Conservation (phyloP, 352 stramenopile species). For the Phytopythium mirpurense region DNA sequence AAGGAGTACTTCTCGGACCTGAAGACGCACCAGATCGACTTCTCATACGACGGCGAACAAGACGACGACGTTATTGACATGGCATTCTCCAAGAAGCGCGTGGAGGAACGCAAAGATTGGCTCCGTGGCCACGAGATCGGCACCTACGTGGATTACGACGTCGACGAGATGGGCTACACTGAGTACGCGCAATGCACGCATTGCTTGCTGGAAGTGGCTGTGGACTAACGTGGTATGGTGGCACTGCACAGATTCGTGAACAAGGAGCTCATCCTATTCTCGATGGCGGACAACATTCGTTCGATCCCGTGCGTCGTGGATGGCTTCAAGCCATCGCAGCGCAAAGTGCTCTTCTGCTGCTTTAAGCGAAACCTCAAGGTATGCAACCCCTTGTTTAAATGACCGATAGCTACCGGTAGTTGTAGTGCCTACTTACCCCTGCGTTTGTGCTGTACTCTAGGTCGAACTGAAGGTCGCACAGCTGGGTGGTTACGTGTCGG, state of each 20-base stretch:
- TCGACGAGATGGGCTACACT: slow-evolving; percentile 91
- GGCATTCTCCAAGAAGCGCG: slow-evolving; percentile 96
- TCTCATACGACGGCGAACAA: slow-evolving; percentile 89
- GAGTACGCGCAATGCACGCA: slow-evolving; percentile 62
- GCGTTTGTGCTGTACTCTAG: slow-evolving; percentile 14
- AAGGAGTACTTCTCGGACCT: slow-evolving; percentile 98
- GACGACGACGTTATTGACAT: slow-evolving; percentile 94
- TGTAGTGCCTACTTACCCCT: slow-evolving; percentile 7
- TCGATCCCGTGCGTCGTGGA: slow-evolving; percentile 95
- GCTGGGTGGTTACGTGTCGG: slow-evolving; percentile 95
- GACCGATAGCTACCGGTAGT: slow-evolving; percentile 1
- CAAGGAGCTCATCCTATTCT: slow-evolving; percentile 99
- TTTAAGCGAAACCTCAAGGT: slow-evolving; percentile 98
- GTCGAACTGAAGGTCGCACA: slow-evolving; percentile 91
- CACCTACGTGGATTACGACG: slow-evolving; percentile 90
- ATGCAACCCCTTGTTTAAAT: slow-evolving; percentile 24
- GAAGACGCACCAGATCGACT: slow-evolving; percentile 91
- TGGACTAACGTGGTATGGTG: slow-evolving; percentile 1
- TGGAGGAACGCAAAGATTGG: slow-evolving; percentile 96
- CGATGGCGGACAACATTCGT: slow-evolving; percentile 96
- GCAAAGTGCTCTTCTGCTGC: slow-evolving; percentile 97
- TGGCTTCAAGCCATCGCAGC: slow-evolving; percentile 98
- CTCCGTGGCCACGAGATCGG: slow-evolving; percentile 83
- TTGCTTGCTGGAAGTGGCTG: background rate
- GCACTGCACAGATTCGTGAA: slow-evolving; percentile 93